phyloP scores from a whole-genome alignment of 306 rosid species.

The Malus sylvestris region DNA sequence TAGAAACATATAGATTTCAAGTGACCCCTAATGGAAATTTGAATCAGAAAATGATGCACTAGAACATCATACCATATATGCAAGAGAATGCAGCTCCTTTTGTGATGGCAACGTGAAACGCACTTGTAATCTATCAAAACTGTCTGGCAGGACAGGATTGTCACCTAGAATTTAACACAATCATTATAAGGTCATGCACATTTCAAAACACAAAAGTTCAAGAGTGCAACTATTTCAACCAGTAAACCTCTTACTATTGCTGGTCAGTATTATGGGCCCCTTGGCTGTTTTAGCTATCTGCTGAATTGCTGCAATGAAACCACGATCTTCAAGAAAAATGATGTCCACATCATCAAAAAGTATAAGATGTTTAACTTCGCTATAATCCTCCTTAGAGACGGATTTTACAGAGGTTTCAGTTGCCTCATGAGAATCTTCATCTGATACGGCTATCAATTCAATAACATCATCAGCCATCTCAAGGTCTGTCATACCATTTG shows the following conservation, averaged over 20 bases:
- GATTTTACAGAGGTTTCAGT: conserved; percentile 23
- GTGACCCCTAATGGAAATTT: background rate
- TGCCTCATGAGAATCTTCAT: conserved; percentile 35
- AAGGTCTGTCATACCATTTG: conserved; percentile 23
- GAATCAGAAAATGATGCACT: background rate
- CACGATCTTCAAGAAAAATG: conserved; percentile 73
- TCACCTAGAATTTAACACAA: conserved; percentile 49
- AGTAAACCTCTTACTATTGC: conserved; percentile 70
- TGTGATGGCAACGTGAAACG: conserved; percentile 57
- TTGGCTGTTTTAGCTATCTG: conserved; percentile 68
- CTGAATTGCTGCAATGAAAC: conserved; percentile 70
- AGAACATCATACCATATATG: conserved; percentile 50
- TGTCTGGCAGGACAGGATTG: conserved; percentile 51
- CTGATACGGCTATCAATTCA: conserved; percentile 39
- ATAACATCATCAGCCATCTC: conserved; percentile 27
- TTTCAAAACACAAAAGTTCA: conserved; percentile 16
- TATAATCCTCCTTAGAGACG: conserved; percentile 17
- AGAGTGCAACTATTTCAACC: conserved; percentile 7
- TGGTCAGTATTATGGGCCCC: conserved; percentile 86
- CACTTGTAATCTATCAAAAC: conserved; percentile 38
- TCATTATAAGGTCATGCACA: background rate
- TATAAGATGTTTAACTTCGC: conserved; percentile 48
- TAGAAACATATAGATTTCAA: conserved; percentile 9
- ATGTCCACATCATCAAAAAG: conserved; percentile 86
- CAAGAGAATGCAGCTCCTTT: conserved; percentile 56